These are phyloP conservation scores for Maudiozyma serrabonitensis DNA, from an alignment of 805 yeast genomes.

Conservation along the genomic window DNA sequence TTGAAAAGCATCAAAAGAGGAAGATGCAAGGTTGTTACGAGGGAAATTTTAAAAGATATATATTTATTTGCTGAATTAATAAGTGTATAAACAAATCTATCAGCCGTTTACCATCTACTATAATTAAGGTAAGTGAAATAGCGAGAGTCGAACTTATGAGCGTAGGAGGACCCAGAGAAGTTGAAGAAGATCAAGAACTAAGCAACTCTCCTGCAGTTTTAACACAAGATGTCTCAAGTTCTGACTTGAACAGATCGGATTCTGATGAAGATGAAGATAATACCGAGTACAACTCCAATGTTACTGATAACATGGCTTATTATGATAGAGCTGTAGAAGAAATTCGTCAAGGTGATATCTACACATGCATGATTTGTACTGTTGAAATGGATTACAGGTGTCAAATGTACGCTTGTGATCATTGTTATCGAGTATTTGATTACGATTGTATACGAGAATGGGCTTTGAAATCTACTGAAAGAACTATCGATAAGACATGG, in stretches of 20 bases:
- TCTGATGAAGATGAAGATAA: neutral
- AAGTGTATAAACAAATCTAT: too few relatives aligned
- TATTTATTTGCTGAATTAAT: too few relatives aligned
- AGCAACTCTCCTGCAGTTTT: neutral
- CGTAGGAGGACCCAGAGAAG: too few relatives aligned
- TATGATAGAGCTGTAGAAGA: conserved; percentile 27
- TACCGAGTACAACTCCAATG: conserved; percentile 9
- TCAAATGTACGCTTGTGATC: conserved; percentile 66
- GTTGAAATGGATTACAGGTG: conserved; percentile 62
- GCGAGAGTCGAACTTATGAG: too few relatives aligned
- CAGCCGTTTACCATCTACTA: too few relatives aligned
- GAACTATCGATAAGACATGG: conserved; percentile 56
- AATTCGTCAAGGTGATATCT: conserved; percentile 43
- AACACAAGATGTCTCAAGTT: neutral
- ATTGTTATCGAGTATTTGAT: conserved; percentile 79
- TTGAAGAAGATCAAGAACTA: neutral
- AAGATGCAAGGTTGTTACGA: too few relatives aligned
- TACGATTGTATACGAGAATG: conserved; percentile 76
- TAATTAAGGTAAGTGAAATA: too few relatives aligned
- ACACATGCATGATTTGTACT: conserved; percentile 82
- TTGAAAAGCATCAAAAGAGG: too few relatives aligned
- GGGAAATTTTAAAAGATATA: too few relatives aligned
- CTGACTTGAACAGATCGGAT: neutral
- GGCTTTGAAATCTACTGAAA: conserved; percentile 70
- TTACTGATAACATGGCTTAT: conserved; percentile 15